Evolutionary conservation across 2,329 filamentous ascomycete species (phyloP).

Genomic region (Arthrobotrys sphaeroides): DNA sequence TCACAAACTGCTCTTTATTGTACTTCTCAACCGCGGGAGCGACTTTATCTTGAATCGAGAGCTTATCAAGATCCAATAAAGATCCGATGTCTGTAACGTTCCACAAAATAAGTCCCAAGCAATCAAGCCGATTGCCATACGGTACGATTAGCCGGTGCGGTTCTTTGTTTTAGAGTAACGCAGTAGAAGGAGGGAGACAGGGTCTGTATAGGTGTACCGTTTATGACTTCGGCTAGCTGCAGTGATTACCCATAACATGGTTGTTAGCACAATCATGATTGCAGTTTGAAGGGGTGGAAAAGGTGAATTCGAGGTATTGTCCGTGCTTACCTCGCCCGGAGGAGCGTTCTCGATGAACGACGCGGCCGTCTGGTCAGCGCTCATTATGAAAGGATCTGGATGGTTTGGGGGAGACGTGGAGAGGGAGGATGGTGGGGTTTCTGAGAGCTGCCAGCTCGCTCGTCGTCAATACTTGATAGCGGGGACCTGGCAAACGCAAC

Average conservation of each 20-base stretch:
- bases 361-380: constrained; percentile 67
- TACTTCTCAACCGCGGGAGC: constrained; percentile 89
- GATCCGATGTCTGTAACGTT: constrained; percentile 85
- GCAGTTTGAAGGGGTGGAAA: neutral
- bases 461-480: constrained; percentile 16
- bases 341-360: constrained; percentile 94
- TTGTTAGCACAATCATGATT: constrained; percentile 54
- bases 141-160: neutral
- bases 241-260: neutral
- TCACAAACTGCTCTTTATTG: constrained; percentile 92
- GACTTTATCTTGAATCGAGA: constrained; percentile 75
- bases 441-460: constrained; percentile 20
- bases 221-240: constrained; percentile 86
- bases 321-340: constrained; percentile 82
- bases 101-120: neutral
- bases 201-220: constrained; percentile 69
- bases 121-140: neutral
- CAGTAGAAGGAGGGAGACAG: neutral
- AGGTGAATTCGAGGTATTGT: no score
- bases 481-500: constrained; percentile 42
- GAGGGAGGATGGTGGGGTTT: constrained; percentile 39
- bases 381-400: constrained; percentile 36
- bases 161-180: neutral
- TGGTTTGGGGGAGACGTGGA: constrained; percentile 27
- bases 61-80: constrained; percentile 76